These are phyloP conservation scores for Termitomyces sp. DNA, from an alignment of 768 basidiomycete genomes.

Conservation along the genomic window DNA sequence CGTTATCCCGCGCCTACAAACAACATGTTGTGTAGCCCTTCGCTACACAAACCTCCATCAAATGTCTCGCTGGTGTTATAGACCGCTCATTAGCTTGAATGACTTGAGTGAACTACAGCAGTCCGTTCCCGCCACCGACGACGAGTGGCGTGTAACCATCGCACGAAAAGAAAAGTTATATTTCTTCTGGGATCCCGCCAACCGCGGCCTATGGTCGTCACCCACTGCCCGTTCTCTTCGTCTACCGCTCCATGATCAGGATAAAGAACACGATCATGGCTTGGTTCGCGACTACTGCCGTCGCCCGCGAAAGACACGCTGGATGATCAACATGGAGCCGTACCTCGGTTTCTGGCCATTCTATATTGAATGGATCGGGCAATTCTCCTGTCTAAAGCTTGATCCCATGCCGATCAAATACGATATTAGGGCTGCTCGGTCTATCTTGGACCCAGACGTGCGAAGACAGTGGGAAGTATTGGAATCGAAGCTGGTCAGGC, in stretches of 20 bases:
- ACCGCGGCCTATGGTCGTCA: slow-evolving; percentile 1
- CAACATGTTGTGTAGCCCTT: too few species aligned
- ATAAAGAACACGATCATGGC: neutral
- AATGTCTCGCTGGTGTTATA: too few species aligned
- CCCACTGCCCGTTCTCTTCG: neutral
- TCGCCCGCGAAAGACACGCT: neutral
- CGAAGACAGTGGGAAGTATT: neutral
- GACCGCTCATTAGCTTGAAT: too few species aligned
- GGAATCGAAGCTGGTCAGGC: neutral
- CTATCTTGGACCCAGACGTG: too few species aligned
- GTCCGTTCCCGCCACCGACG: neutral
- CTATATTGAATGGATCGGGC: neutral
- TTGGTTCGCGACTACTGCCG: neutral
- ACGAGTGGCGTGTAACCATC: neutral
- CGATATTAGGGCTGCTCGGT: neutral
- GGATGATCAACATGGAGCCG: neutral
- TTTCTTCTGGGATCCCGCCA: neutral
- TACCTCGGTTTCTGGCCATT: slow-evolving; percentile 3
- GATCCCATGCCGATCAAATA: neutral
- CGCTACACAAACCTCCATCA: too few species aligned
- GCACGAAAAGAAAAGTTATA: neutral
- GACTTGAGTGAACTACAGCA: too few species aligned
- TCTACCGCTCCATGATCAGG: neutral
- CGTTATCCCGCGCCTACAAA: too few species aligned
- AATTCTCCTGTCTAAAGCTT: neutral